phyloP scores from a whole-genome alignment of 2,329 filamentous ascomycete species.

The Berkeleyomyces basicola region DNA sequence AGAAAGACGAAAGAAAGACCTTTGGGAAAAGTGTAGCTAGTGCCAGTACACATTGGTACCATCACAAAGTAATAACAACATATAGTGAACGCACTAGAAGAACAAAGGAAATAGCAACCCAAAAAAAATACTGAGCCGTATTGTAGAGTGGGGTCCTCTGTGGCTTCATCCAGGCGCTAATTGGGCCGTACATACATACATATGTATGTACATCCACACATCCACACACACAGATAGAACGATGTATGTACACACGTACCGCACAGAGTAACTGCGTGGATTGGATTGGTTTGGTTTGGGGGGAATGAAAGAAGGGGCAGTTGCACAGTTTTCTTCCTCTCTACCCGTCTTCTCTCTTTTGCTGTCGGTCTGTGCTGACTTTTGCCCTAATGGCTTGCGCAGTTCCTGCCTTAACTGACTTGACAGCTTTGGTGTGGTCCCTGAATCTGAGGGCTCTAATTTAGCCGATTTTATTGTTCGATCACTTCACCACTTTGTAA shows the following conservation, averaged over 20 bases:
- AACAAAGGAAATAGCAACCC: background rate
- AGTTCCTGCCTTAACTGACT: background rate
- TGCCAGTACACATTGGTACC: background rate
- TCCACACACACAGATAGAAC: background rate
- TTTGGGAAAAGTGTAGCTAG: background rate
- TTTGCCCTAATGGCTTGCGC: background rate
- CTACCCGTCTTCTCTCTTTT: background rate
- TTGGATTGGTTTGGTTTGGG: no score
- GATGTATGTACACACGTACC: no score
- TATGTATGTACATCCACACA: background rate
- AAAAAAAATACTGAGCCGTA: background rate
- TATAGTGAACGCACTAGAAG: background rate
- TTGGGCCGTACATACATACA: background rate
- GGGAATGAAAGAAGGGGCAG: background rate
- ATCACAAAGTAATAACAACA: background rate
- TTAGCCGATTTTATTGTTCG: background rate
- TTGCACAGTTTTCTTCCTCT: background rate
- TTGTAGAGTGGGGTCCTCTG: background rate
- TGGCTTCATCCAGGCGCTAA: background rate
- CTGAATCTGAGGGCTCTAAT: background rate
- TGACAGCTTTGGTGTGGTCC: constrained; percentile 1
- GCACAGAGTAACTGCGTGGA: no score
- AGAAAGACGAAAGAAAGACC: background rate
- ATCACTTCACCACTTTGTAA: background rate
- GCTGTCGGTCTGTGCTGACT: background rate